Evolutionary conservation across 331 rosid species (phyloP), one percentile per base, ranked within the genome.

Genomic region (Spiraea crenata): DNA sequence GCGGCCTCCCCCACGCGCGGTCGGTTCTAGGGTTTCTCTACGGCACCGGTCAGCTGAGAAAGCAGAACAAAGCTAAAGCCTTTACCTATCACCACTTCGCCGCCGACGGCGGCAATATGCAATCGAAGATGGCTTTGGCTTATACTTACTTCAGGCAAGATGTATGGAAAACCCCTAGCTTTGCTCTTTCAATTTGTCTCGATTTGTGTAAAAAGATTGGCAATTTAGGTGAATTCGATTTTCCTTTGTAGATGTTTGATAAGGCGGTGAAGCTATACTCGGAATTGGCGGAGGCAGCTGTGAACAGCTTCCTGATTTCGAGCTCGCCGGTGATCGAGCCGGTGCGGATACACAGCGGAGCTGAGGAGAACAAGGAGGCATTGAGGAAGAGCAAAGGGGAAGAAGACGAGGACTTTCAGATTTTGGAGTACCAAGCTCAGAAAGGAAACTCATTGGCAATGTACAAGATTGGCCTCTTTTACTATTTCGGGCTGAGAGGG

Each of bases 41-140:
- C 70, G 91, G 86, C 44, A 77, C 85, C 76, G 99, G 99, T 16
- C 87, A 83, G 69, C 76, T 85, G 80, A 83, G 84, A 74, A 96
- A 89, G 79, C 86, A 74, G 47, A 83, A 81, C 81, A 89, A 87
- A 37, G 89, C 74, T 10, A 93, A 85, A 77, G 86, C 96, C 0
- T 89, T 91, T 72, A 51, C 86, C 17, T 89, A 89, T 62, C 97
- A 95, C 67, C 79, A 85, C 75, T 95, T 95, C 66, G 90, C 99
- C 13, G 73, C 91, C 0, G 85, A 87, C 13, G 86, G 83, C 31
- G 99, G 93, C 49, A 91, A 89, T 65, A 89, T 85, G 93, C 95
- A 95, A 65, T 95, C 99, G 42, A 95, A 87, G 81, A 91, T 95
- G 99, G 92, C 97, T 55, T 83, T 95, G 71, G 99, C 99, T 50